Conservation (phyloP, 495 filamentous ascomycete species). For the Immersiella caudata region DNA sequence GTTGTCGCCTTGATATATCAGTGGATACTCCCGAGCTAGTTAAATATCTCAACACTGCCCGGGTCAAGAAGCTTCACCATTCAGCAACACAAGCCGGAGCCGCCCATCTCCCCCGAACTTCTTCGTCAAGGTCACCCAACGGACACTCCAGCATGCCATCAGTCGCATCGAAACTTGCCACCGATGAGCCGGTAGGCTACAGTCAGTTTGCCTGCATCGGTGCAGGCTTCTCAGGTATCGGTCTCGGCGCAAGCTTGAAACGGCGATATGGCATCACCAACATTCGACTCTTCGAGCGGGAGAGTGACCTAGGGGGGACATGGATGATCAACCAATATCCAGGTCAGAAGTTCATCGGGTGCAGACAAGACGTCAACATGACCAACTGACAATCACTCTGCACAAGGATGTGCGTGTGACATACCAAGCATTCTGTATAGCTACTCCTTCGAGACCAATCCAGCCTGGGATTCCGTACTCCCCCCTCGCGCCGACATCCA, state of each 20-base stretch:
- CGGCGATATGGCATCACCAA: constrained; percentile 60
- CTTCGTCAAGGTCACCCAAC: neutral
- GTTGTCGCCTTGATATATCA: no score
- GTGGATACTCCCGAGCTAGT: no score
- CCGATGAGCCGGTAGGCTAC: constrained; percentile 6
- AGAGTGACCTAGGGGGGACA: constrained; percentile 64
- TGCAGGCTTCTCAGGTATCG: constrained; percentile 66
- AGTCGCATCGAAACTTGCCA: no score
- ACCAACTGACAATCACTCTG: constrained; percentile 22
- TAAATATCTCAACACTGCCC: no score
- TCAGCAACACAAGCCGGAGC: no score
- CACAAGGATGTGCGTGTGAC: constrained; percentile 42
- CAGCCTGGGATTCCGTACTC: constrained; percentile 55
- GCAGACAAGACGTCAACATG: neutral
- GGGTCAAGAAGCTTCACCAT: no score
- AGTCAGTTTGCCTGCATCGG: constrained; percentile 50
- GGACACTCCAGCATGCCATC: no score
- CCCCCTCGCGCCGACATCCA: constrained; percentile 58
- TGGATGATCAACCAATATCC: constrained; percentile 72
- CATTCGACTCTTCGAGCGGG: constrained; percentile 65
- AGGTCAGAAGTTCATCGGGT: neutral
- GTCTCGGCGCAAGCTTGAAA: constrained; percentile 63
- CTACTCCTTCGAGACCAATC: constrained; percentile 62
- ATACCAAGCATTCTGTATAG: constrained; percentile 51
- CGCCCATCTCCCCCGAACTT: neutral